Base-by-base conservation (phyloP, 768 basidiomycete genomes). In the Suillus clintonianus region DNA sequence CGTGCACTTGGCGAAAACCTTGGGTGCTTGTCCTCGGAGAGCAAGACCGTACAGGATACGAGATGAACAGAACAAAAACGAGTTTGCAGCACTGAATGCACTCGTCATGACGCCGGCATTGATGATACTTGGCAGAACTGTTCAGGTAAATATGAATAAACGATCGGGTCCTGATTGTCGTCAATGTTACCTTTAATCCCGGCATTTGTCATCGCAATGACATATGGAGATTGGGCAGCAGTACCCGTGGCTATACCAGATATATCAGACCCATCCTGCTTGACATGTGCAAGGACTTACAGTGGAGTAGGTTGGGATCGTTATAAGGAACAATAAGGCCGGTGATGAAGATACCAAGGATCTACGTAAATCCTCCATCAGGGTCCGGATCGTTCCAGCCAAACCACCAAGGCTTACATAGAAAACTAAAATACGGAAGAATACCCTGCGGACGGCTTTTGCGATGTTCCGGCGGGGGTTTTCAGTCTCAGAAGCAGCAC, bases 351-450 rank as follows among this genome's bases (percentile, higher is more conserved):
- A 91, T 81, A 37, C 89, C 90, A 55, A 91, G 78, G 64, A 92
- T 82, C 85, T 88, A 39, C n/a, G 36, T 4, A 50, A n/a, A 19
- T 59, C 47, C n/a, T 60, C 24, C 30, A 42, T 19, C 57, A 59
- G 30, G 22, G 32, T 5, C 56, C 24, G 10, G 3, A 57, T 4
- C 37, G 19, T n/a, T 14, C 30, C 22, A 42, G 24, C 19, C 41
- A 59, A 9, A 32, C 8, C 8, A 50, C 1, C 5, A 19, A 27
- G 15, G 69, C 84, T 64, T 64, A 86, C 85, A 68, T 93, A 94
- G 82, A 94, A 94, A 34, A 92, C 66, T 9, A 89, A 66, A 68
- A 96, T 92, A 65, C 94, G 88, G 79, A 85, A 91, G 75, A 92
- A 93, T 2, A 93, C 90, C 37, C 89, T 80, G 34, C 84, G 80